Base-by-base conservation (phyloP, 306 rosid genomes). In the Inga leiocalycina region DNA sequence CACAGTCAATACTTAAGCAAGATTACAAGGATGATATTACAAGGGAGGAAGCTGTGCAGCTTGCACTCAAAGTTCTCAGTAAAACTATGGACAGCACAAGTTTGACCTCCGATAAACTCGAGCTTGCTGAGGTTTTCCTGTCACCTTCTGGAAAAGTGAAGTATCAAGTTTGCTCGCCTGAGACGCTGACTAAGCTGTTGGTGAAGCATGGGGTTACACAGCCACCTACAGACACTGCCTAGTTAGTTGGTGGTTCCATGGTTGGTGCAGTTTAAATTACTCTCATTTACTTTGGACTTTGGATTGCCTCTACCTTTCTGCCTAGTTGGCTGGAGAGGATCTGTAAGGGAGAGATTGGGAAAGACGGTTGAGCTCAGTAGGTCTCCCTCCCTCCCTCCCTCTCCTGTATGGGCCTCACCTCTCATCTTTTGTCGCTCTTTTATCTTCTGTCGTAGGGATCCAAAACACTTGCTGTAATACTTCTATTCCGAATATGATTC, bases 61-160 rank as follows among this genome's bases (percentile, higher is more conserved):
- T 88, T 85, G 88, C 91, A 68, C 56, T 85, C 85, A 88, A 85
- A 77, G 91, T 88, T 19, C 67, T 88, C 4, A 88, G 91, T 48
- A 88, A 88, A 83, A 88, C 91, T 59, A 88, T 88, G 91, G 91
- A 88, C 71, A 88, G 84, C 80, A 88, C 91, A 51, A 88, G 87
- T 78, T 61, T 85, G 67, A 80, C 88, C 46, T 85, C 88, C 0
- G 91, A 88, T 19, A 88, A 88, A 81, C 88, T 88, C 52, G 87
- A 88, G 45, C 87, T 88, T 4, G 87, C 91, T 3, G 91, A 88
- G 87, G 87, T 85, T 83, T 88, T 64, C 71, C 77, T 88, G 32
- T 80, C 91, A 37, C 88, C 91, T 2, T 77, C 88, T 34, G 91
- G 91, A 43, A 85, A 83, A 80, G 88, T 88, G 4, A 88, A 83